A percentile compares a stretch with the other conserved stretches of the same genome.
These are phyloP conservation scores for Pezicula radicicola DNA, from an alignment of 2,329 filamentous ascomycete genomes.

Conservation along the genomic window DNA sequence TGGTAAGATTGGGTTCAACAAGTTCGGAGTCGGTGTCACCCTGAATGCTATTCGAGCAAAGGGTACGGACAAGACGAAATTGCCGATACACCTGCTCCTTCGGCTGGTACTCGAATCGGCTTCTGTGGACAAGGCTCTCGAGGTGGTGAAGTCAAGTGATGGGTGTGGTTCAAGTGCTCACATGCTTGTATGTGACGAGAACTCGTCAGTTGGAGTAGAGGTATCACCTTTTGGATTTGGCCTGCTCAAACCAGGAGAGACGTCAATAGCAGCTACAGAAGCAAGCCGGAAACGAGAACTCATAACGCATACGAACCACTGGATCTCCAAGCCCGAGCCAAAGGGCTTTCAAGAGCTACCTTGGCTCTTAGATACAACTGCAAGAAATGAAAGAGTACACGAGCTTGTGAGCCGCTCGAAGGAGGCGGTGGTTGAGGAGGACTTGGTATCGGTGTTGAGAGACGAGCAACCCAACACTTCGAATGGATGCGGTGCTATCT, in stretches of 20 bases:
- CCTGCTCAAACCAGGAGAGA: not conserved
- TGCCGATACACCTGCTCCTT: slow-evolving; percentile 53
- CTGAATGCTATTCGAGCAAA: slow-evolving; percentile 51
- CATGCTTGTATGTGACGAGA: not conserved
- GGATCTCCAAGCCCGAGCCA: not conserved
- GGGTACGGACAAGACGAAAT: slow-evolving; percentile 39
- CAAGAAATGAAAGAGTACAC: not conserved
- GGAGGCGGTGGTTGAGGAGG: not conserved
- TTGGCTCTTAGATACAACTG: not conserved
- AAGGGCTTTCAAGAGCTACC: not conserved
- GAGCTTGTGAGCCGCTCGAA: not conserved
- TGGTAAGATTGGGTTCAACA: slow-evolving; percentile 50
- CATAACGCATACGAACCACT: not conserved
- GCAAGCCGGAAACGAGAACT: not conserved
- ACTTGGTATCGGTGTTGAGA: not conserved
- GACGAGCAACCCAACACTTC: not conserved
- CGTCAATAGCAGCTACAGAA: not conserved
- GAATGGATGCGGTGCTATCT: not conserved
- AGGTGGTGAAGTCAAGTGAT: not conserved
- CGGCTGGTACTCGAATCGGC: slow-evolving; percentile 44
- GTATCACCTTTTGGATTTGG: not conserved
- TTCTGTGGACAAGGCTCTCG: not conserved
- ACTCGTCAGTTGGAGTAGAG: not conserved
- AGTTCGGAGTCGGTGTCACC: slow-evolving; percentile 46
- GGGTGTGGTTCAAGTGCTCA: not conserved